Evolutionary conservation across 352 stramenopile genomes (phyloP).

Genomic region (Globisporangium takayamanum): DNA sequence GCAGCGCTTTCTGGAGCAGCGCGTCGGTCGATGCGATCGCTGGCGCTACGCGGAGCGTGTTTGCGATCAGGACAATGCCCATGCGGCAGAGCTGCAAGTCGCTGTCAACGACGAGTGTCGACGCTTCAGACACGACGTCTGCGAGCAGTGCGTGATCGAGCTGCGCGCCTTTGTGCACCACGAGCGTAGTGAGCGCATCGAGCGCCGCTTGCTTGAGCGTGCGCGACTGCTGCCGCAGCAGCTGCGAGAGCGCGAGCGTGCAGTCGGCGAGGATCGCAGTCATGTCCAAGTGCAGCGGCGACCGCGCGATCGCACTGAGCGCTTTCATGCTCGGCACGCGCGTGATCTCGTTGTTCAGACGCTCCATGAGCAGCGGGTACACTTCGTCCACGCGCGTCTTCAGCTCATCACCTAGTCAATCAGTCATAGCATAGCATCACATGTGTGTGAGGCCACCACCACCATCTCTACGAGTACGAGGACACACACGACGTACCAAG

Average conservation of each 20-base stretch:
- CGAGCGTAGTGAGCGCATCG: conserved; percentile 88
- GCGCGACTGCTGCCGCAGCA: conserved; percentile 94
- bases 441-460: neutral
- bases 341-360: conserved; percentile 98
- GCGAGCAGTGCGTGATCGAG: conserved; percentile 81
- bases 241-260: conserved; percentile 80
- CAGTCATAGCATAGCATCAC: neutral
- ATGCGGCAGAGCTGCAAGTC: conserved; percentile 96
- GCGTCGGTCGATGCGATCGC: conserved; percentile 48
- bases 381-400: conserved; percentile 70
- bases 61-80: conserved; percentile 83
- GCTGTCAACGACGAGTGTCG: conserved; percentile 89
- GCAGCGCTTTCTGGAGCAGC: conserved; percentile 60
- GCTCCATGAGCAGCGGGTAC: conserved; percentile 92
- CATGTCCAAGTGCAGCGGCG: conserved; percentile 87
- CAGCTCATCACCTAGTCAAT: conserved; percentile 68
- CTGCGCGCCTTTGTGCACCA: conserved; percentile 67
- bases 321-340: conserved; percentile 96
- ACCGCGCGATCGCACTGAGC: conserved; percentile 86
- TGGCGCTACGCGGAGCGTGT: conserved; percentile 63
- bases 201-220: conserved; percentile 93
- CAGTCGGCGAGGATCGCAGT: conserved; percentile 87
- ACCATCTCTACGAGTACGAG: conserved; percentile 1
- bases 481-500: conserved; percentile 36
- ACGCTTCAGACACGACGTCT: conserved; percentile 88